A percentile compares a stretch with the other conserved stretches of the same genome.
Evolutionary conservation across 2,329 filamentous ascomycete species (phyloP).

Genomic region (Helotiales sp.): DNA sequence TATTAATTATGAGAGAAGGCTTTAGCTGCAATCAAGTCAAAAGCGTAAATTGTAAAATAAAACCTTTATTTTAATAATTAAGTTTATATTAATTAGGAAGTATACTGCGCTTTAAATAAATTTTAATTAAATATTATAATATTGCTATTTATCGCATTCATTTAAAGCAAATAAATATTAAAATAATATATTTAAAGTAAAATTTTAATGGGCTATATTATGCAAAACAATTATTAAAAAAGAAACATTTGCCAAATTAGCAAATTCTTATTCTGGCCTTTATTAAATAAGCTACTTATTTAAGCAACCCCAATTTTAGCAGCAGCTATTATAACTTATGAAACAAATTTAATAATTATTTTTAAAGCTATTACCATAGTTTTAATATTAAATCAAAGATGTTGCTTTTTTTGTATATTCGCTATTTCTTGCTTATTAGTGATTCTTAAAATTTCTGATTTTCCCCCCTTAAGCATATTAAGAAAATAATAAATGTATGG

Average conservation of each 20-base stretch:
- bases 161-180: not conserved
- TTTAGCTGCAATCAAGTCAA: not conserved
- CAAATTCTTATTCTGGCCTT: not conserved
- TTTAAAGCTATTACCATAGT: not conserved
- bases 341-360: not conserved
- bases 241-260: not conserved
- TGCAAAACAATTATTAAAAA: not conserved
- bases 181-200: not conserved
- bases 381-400: not conserved
- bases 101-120: not conserved
- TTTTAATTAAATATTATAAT: not conserved
- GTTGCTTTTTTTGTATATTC: not conserved
- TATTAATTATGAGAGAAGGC: not conserved
- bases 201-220: not conserved
- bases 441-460: not conserved
- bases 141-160: not conserved
- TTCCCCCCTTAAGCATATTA: not conserved
- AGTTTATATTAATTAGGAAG: not conserved
- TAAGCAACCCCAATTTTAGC: not conserved
- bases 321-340: not conserved
- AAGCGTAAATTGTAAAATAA: not conserved
- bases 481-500: not conserved
- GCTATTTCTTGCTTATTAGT: not conserved
- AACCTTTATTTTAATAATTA: not conserved
- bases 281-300: not conserved